Percentiles rank a stretch among this genome's conserved stretches.
Conservation (phyloP, 148 eudicot genomes). For the Rhododendron molle region DNA sequence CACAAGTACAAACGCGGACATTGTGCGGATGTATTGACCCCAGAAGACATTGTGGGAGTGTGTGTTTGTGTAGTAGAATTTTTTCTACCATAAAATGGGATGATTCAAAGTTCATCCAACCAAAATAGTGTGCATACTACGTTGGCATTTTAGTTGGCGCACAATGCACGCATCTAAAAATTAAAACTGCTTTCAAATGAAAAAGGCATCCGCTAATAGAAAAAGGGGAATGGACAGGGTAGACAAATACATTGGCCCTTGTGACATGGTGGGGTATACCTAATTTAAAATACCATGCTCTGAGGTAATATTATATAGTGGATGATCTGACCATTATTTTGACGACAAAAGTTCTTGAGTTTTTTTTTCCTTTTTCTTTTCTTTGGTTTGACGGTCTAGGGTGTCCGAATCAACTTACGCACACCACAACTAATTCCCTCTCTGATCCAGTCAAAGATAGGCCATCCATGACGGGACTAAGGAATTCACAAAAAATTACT, state of each 20-base stretch:
- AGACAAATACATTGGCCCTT: background rate
- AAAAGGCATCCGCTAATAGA: background rate
- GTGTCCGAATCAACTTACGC: background rate
- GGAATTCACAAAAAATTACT: background rate
- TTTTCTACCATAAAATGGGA: background rate
- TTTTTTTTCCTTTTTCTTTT: no score
- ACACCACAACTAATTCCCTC: no score
- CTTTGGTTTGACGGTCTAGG: background rate
- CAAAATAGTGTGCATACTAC: background rate
- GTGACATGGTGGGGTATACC: background rate
- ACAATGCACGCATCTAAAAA: background rate
- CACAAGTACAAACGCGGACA: background rate
- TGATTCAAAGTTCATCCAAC: background rate
- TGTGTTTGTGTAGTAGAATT: background rate
- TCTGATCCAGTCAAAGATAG: background rate
- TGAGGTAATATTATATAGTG: background rate
- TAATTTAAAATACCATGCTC: background rate
- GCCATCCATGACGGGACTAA: no score
- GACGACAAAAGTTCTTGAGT: background rate
- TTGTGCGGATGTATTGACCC: background rate
- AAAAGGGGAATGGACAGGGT: background rate
- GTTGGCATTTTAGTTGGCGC: background rate
- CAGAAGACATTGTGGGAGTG: background rate
- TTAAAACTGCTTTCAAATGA: background rate
- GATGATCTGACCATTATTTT: background rate